Evolutionary conservation across 176 grass and related monocot species (phyloP), one percentile per base, ranked within the genome.

Genomic region (Ensete glaucum): DNA sequence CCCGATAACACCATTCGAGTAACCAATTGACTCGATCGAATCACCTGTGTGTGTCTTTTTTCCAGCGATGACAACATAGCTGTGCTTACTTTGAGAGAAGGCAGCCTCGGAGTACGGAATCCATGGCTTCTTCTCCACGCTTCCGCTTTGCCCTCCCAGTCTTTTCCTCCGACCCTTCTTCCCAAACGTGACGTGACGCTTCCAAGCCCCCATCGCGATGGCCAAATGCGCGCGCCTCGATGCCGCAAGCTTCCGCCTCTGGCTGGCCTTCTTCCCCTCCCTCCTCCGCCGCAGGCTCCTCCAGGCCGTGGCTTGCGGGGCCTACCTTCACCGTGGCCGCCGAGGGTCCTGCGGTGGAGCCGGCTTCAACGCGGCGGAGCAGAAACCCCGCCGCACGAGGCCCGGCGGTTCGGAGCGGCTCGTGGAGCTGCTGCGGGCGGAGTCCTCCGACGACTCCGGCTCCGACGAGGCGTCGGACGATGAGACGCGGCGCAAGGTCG

Each of bases 361-460:
- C 10, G 72, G 62, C 74, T 69, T 82, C 5, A 26, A 78, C 1
- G 81, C 51, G 76, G 69, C n/a, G 51, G 85, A 68, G n/a, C 75
- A 55, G 1, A 65, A 74, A 53, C 72, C 85, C 84, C 75, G 54
- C 79, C 62, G 11, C 76, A 81, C 72, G 77, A 81, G 62, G 80
- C 75, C 7, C 54, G 50, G 67, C 63, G 83, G 83, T n/a, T 83
- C 90, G 0, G 88, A 88, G 52, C 75, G 94, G 52, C 86, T 98
- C 2, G 68, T 73, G 60, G 90, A 91, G 75, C 77, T 98, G 8
- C 86, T 98, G 9, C 52, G 62, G 73, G 87, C 73, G 11, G 93
- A 92, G 19, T 67, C 71, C 19, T 92, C 89, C 15, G 92, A 92
- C 15, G 92, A 92, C 65, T 86, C 85, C 69, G 79, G 81, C 9